phyloP scores from a whole-genome alignment of 345 rosid genomes.

The Boechera divaricarpa region DNA sequence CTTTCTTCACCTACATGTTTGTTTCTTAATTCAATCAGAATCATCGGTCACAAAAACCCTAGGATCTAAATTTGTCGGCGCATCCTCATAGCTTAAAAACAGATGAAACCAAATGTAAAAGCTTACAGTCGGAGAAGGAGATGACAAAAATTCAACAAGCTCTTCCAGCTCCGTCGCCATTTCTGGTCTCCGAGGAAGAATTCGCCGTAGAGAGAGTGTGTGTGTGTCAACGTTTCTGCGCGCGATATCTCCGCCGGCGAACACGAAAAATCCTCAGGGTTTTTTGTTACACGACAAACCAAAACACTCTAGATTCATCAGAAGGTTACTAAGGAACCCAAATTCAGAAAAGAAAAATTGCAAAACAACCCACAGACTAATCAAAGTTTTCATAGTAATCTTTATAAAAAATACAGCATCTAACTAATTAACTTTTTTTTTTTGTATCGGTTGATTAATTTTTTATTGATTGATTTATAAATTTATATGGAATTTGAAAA shows the following conservation, averaged over 20 bases:
- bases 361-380: neutral
- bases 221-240: constrained; percentile 13
- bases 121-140: constrained; percentile 72
- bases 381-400: neutral
- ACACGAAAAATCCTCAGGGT: constrained; percentile 38
- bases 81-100: constrained; percentile 15
- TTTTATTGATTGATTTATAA: no score
- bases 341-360: neutral
- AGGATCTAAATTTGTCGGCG: neutral
- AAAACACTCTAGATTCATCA: neutral
- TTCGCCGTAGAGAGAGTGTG: constrained; percentile 12
- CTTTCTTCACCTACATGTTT: constrained; percentile 72
- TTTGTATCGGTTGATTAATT: no score
- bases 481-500: no score
- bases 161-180: constrained; percentile 96
- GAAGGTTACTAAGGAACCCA: neutral
- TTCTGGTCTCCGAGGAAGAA: constrained; percentile 10
- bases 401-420: neutral
- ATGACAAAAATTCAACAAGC: constrained; percentile 68
- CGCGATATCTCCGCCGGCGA: constrained; percentile 38
- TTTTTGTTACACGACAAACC: constrained; percentile 18
- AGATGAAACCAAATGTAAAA: constrained; percentile 24
- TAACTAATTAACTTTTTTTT: neutral
- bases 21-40: constrained; percentile 13
- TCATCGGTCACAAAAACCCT: constrained; percentile 19